Percentiles rank a stretch among this genome's conserved stretches.
Evolutionary conservation across 441 rosid genomes (phyloP).

Genomic region (Bruguiera hainesii): DNA sequence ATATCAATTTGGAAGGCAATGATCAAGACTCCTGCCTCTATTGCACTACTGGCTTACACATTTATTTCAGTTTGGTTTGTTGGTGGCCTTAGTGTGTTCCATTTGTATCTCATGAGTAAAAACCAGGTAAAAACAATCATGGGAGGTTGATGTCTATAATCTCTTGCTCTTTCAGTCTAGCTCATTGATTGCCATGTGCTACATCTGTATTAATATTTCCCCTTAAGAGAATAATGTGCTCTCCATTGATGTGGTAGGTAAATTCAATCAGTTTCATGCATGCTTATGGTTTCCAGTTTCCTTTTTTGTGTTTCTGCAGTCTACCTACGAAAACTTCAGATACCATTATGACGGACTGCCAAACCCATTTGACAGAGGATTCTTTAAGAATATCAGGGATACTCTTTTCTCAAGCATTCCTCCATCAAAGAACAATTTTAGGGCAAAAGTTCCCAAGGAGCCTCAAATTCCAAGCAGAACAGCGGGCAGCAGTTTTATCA

Average conservation of each 20-base stretch:
- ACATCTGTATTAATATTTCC: neutral
- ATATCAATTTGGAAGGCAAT: conserved; percentile 77
- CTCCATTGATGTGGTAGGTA: neutral
- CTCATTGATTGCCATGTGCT: conserved; percentile 4
- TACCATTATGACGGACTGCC: conserved; percentile 70
- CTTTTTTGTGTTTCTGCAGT: conserved; percentile 43
- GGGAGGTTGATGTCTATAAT: conserved; percentile 1
- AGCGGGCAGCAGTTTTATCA: conserved; percentile 35
- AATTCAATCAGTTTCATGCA: neutral
- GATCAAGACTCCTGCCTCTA: conserved; percentile 85
- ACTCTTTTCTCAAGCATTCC: conserved; percentile 63
- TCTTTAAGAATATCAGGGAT: conserved; percentile 59
- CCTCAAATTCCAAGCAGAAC: conserved; percentile 49
- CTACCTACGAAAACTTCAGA: conserved; percentile 91
- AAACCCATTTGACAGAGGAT: conserved; percentile 81
- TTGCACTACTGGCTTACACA: conserved; percentile 58
- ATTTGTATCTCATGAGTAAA: conserved; percentile 81
- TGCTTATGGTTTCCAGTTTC: neutral
- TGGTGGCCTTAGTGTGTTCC: conserved; percentile 90
- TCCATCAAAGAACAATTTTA: conserved; percentile 65
- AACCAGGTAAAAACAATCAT: conserved; percentile 63
- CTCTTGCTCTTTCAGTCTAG: conserved; percentile 6
- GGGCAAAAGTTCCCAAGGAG: conserved; percentile 60
- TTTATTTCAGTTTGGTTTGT: conserved; percentile 91
- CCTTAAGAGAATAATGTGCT: neutral